phyloP scores from a whole-genome alignment of 192 early-diverging fungal species.

The Chytriomyces sp. region DNA sequence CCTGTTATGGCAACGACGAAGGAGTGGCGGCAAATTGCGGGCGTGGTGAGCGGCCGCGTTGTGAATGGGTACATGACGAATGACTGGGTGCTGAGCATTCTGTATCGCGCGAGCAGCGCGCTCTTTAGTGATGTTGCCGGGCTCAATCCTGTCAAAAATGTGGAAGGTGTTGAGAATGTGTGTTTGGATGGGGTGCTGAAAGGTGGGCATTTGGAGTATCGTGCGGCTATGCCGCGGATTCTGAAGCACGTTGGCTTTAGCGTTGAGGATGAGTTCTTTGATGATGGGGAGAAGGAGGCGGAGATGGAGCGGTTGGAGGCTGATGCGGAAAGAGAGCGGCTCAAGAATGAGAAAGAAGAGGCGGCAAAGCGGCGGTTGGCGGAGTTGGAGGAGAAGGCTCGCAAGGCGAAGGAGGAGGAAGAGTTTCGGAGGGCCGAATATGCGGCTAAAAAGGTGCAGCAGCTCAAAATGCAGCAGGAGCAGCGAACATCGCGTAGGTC shows the following conservation, averaged over 20 bases:
- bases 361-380: neutral
- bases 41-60: conserved; percentile 82
- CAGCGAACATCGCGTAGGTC: neutral
- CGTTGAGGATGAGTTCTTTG: conserved; percentile 76
- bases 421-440: conserved; percentile 23
- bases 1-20: conserved; percentile 81
- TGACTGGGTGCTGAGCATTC: conserved; percentile 90
- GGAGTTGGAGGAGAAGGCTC: conserved; percentile 8
- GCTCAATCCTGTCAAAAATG: conserved; percentile 72
- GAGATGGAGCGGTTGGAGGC: conserved; percentile 52
- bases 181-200: conserved; percentile 78
- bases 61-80: conserved; percentile 88
- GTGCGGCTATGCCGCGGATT: conserved; percentile 76
- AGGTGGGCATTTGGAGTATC: conserved; percentile 84
- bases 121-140: conserved; percentile 81
- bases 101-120: conserved; percentile 81
- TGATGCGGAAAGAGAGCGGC: conserved; percentile 36
- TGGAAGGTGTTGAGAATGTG: conserved; percentile 81
- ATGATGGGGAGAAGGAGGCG: conserved; percentile 62
- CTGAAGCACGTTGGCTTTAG: conserved; percentile 78
- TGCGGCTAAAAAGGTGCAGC: neutral
- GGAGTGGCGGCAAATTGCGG: conserved; percentile 79
- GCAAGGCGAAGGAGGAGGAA: conserved; percentile 12
- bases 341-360: conserved; percentile 28
- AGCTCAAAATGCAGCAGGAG: conserved; percentile 27